Conservation (phyloP, 2,329 filamentous ascomycete genomes). For the Colletotrichum sp. region DNA sequence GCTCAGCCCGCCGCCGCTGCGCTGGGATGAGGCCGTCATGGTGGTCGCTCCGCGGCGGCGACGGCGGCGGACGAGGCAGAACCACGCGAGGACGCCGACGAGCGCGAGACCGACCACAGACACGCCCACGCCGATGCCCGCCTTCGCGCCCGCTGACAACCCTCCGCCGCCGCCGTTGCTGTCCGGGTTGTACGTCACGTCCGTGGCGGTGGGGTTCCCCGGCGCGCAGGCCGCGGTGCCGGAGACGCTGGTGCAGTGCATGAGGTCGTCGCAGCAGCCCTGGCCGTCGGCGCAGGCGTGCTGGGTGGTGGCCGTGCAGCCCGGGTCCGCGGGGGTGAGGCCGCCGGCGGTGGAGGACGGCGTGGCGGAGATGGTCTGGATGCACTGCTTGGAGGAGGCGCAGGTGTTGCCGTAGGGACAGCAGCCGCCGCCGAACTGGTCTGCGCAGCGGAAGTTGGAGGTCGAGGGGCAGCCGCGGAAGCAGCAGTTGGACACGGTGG, state of each 20-base stretch:
- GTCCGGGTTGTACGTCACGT: conserved; percentile 29
- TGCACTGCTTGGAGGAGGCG: conserved; percentile 36
- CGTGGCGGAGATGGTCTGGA: conserved; percentile 30
- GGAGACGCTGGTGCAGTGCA: conserved; percentile 44
- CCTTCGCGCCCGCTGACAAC: conserved; percentile 56
- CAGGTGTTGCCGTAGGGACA: conserved; percentile 53
- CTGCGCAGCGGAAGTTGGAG: conserved; percentile 50
- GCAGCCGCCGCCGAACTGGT: conserved; percentile 51
- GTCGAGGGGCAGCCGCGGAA: conserved; percentile 43
- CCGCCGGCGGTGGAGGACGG: conserved; percentile 27
- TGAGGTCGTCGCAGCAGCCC: conserved; percentile 52
- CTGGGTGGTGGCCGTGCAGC: conserved; percentile 49
- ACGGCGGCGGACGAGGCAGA: conserved; percentile 49
- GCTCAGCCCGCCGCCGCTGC: not conserved
- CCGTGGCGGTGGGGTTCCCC: conserved; percentile 36
- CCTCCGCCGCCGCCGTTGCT: conserved; percentile 19
- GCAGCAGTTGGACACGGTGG: conserved; percentile 40
- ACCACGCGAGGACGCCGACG: conserved; percentile 50
- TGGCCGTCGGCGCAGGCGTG: conserved; percentile 45
- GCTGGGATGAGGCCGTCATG: not conserved
- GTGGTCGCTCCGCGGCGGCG: conserved; percentile 25
- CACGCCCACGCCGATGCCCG: conserved; percentile 61
- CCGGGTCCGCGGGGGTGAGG: conserved; percentile 40
- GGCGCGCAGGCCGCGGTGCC: conserved; percentile 45
- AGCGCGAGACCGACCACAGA: conserved; percentile 47